Base-by-base conservation (phyloP, 768 basidiomycete species). In the Porpolomopsis calyptriformis region DNA sequence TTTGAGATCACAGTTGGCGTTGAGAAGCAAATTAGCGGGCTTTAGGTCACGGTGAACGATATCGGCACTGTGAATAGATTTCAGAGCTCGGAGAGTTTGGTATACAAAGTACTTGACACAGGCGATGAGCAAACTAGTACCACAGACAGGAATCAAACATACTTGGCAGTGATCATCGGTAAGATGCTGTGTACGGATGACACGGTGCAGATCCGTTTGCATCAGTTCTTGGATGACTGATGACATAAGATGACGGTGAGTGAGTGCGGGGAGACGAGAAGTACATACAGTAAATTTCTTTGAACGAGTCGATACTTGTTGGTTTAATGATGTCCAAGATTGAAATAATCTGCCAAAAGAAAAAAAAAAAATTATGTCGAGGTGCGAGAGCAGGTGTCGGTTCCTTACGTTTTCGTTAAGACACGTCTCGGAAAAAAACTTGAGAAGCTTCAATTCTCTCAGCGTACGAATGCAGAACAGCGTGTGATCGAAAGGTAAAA, bases 301-400 rank as follows among this genome's bases (percentile, higher is more conserved):
- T 86, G 71, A 94, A 94, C 2, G 72, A 69, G 3, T 84, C 80
- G 34, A 85, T 60, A 2, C 77, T 75, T 3, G 78, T 62, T 1
- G 91, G 91, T 61, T 85, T 88, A 65, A 87, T 74, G 57, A 93
- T 91, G 60, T 92, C 92, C 52, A 94, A 67, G 57, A 96, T 88
- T 10, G 88, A 85, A 53, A 97, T 88, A 58, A 94, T 92, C 84
- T 94, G 44, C 19, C 34, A 18, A 16, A 20, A 23, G 25, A 48
- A 40, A 34, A 48, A 33, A 42, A 22, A 51, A 18, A 43, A 41
- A 23, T 19, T 25, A 29, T 18, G 23, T 20, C 39, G 40, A 34
- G 38, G 10, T 11, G 20, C 19, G 18, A 37, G 7, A 23, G 4
- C 23, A 29, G 26, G 5, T 19, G 11, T n/a, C n/a, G 4, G 11